These are phyloP conservation scores for Babesia microti DNA, from an alignment of 169 alveolate species.

Conservation along the genomic window DNA sequence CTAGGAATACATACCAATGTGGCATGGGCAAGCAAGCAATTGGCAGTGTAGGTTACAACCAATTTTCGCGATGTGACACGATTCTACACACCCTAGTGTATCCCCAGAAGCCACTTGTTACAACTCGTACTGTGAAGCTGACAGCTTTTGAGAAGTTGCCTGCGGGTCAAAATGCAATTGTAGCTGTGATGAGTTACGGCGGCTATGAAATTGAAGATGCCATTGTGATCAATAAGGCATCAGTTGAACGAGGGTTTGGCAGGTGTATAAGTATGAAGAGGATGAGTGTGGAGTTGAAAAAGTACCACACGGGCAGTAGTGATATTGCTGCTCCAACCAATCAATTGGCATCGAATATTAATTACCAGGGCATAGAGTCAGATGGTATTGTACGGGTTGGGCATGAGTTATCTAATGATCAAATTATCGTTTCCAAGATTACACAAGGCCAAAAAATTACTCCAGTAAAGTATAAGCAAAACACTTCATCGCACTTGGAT, in stretches of 20 bases:
- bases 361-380: slow-evolving; percentile 73
- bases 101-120: slow-evolving; percentile 96
- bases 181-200: slow-evolving; percentile 98
- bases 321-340: neutral
- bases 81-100: slow-evolving; percentile 84
- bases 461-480: slow-evolving; percentile 49
- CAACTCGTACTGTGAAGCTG: slow-evolving; percentile 92
- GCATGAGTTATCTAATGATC: slow-evolving; percentile 1
- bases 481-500: slow-evolving; percentile 79
- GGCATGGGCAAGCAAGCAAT: slow-evolving; percentile 99
- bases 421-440: neutral
- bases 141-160: slow-evolving; percentile 92
- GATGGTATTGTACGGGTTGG: too few relatives aligned
- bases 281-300: slow-evolving; percentile 63
- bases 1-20: slow-evolving; percentile 98
- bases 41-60: slow-evolving; percentile 96
- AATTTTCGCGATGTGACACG: slow-evolving; percentile 81
- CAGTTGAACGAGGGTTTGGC: slow-evolving; percentile 98
- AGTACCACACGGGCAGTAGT: slow-evolving; percentile 7
- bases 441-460: slow-evolving; percentile 28
- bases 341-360: slow-evolving; percentile 4
- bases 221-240: slow-evolving; percentile 88
- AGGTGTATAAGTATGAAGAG: slow-evolving; percentile 70
- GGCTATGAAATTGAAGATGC: slow-evolving; percentile 99
- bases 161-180: slow-evolving; percentile 99